Percentiles rank a stretch among this genome's conserved stretches.
phyloP scores from a whole-genome alignment of 1,284 basidiomycete genomes.

The Inonotus hispidus region DNA sequence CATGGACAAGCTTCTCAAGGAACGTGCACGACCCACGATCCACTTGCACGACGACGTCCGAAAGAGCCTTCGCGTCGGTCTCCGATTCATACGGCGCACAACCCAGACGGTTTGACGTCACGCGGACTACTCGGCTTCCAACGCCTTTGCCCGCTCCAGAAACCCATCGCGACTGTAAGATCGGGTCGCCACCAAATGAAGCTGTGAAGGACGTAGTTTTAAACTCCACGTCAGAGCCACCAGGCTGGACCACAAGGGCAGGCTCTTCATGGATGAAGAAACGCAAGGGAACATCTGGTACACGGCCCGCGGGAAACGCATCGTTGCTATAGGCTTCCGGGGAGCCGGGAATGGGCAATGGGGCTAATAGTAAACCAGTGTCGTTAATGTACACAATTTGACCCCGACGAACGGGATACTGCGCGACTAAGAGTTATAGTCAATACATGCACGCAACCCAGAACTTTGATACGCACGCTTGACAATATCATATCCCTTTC shows the following conservation, averaged over 20 bases:
- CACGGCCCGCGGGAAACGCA: constrained; percentile 24
- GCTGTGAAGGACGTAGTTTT: constrained; percentile 58
- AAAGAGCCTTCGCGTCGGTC: constrained; percentile 30
- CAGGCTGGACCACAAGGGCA: constrained; percentile 32
- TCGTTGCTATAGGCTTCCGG: constrained; percentile 25
- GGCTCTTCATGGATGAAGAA: constrained; percentile 52
- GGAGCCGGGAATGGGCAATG: constrained; percentile 28
- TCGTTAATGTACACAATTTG: constrained; percentile 82
- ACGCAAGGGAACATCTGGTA: constrained; percentile 48
- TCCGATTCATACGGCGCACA: constrained; percentile 45
- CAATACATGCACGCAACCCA: not conserved
- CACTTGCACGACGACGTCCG: constrained; percentile 50
- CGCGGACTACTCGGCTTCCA: constrained; percentile 38
- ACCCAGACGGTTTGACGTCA: constrained; percentile 48
- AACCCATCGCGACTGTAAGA: constrained; percentile 30
- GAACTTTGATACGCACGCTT: constrained; percentile 50
- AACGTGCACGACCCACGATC: constrained; percentile 78
- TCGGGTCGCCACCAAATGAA: constrained; percentile 65
- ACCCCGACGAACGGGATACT: constrained; percentile 72
- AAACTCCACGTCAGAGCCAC: constrained; percentile 37
- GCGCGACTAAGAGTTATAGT: constrained; percentile 60
- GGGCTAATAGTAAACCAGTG: constrained; percentile 43
- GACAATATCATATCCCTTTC: constrained; percentile 80
- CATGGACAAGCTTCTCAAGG: constrained; percentile 67
- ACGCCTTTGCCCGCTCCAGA: constrained; percentile 49